Evolutionary conservation across 352 stramenopile genomes (phyloP), one percentile per base, ranked within the genome.

Genomic region (Phytophthora tentaculata): DNA sequence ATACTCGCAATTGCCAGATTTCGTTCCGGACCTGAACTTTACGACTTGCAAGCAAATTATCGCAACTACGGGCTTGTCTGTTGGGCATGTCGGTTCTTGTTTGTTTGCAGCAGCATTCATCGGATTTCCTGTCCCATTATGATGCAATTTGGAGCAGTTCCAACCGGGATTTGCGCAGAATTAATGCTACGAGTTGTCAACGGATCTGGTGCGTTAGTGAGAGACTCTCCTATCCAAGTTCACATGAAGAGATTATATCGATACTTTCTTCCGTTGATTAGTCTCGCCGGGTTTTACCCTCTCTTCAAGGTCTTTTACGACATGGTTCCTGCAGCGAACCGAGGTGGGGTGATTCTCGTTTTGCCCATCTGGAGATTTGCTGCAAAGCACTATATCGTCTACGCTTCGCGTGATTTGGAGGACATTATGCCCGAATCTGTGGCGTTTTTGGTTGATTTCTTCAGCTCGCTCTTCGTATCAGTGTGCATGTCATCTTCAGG

Each of bases 131-230:
- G 35, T 43, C 35, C 35, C 5, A 10, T 43, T 43, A n/a, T 43
- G 35, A 43, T 43, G 35, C 35, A 43, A 43, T 43, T 43, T 43
- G 35, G 35, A n/a, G 35, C 35, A 43, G n/a, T 43, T 43, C 35
- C 35, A n/a, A 43, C 35, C 7, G 35, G 35, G 2, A n/a, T n/a
- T 43, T 43, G 5, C 35, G 35, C 35, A 5, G 35, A n/a, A n/a
- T 13, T 19, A 43, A n/a, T 43, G 13, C 35, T 43, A 0, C 10
- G 35, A 19, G 12, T 43, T 43, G 35, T 43, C 35, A n/a, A 0
- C n/a, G 35, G 10, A 19, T 43, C 35, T 19, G 35, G 5, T n/a
- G 35, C 13, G 35, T 43, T 43, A n/a, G 35, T 3, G 1, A 43
- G 14, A 13, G 35, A 8, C 2, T 43, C 35, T 43, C 35, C 35